Conservation (phyloP, 208 protist genomes). For the Trypanosoma vivax region DNA sequence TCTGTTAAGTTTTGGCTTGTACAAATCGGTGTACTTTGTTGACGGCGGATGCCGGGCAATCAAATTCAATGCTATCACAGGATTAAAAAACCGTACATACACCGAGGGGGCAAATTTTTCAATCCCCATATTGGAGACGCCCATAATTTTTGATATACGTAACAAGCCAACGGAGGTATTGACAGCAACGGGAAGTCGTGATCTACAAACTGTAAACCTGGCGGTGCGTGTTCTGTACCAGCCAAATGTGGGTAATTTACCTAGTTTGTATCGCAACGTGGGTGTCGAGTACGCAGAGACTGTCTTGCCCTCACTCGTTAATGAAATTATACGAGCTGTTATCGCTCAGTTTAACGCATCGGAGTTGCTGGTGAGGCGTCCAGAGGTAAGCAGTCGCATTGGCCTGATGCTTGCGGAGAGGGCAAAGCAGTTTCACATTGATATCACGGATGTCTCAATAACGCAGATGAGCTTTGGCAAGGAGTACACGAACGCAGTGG, state of each 20-base stretch:
- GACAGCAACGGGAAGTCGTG: constrained; percentile 87
- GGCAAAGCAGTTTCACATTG: constrained; percentile 95
- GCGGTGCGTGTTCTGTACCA: constrained; percentile 97
- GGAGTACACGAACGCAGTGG: constrained; percentile 93
- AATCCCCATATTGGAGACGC: constrained; percentile 95
- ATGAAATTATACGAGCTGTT: constrained; percentile 98
- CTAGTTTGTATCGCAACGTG: constrained; percentile 92
- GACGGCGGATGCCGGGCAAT: constrained; percentile 95
- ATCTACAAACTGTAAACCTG: constrained; percentile 99
- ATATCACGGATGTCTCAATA: constrained; percentile 98
- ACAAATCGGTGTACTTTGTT: constrained; percentile 92
- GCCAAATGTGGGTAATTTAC: constrained; percentile 88
- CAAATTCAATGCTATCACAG: constrained; percentile 96
- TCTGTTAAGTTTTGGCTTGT: constrained; percentile 51
- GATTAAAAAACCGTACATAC: constrained; percentile 90
- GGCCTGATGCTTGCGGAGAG: constrained; percentile 90
- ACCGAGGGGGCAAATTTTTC: constrained; percentile 94
- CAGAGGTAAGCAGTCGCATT: constrained; percentile 91
- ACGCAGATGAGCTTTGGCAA: constrained; percentile 94
- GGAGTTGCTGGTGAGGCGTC: constrained; percentile 96
- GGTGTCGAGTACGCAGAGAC: constrained; percentile 97
- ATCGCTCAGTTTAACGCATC: constrained; percentile 99
- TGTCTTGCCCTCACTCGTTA: constrained; percentile 97
- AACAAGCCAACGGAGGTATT: constrained; percentile 85
- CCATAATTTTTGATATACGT: constrained; percentile 96